Evolutionary conservation across 768 basidiomycete species (phyloP).

Genomic region (Boletus bicolor): DNA sequence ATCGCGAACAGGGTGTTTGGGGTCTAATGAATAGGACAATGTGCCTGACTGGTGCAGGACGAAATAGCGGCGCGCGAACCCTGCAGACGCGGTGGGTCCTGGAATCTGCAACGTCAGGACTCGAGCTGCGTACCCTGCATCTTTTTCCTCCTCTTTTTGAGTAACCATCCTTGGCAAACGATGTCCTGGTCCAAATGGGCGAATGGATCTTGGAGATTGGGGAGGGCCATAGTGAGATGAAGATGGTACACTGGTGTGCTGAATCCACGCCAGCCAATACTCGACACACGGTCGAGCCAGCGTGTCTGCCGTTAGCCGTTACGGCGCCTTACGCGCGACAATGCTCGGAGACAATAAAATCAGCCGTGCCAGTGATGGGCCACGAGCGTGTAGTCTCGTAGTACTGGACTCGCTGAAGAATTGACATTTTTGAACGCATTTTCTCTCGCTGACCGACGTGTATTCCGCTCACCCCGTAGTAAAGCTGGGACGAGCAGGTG

Average conservation of each 20-base stretch:
- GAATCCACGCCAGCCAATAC: background rate
- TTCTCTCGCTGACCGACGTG: conserved; percentile 6
- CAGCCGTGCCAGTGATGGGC: background rate
- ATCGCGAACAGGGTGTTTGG: conserved; percentile 69
- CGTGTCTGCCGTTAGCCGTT: background rate
- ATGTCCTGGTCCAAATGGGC: conserved; percentile 25
- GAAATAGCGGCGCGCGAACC: conserved; percentile 84
- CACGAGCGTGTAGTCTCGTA: conserved; percentile 1
- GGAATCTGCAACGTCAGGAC: background rate
- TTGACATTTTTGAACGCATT: conserved; percentile 5
- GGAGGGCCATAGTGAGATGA: conserved; percentile 9
- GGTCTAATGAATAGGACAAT: conserved; percentile 73
- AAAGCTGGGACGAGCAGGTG: background rate
- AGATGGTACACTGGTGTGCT: background rate
- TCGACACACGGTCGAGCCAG: background rate
- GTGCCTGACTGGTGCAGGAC: conserved; percentile 62
- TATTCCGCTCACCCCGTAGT: background rate
- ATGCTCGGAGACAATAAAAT: conserved; percentile 12
- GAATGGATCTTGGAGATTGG: conserved; percentile 8
- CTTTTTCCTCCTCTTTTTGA: conserved; percentile 85
- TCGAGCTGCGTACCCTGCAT: conserved; percentile 63
- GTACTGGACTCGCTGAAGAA: background rate
- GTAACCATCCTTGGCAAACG: conserved; percentile 70
- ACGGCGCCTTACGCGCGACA: background rate
- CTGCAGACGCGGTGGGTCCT: conserved; percentile 35